Conservation (phyloP, 164 flowering plant genomes). For the Cinnamomum micranthum region DNA sequence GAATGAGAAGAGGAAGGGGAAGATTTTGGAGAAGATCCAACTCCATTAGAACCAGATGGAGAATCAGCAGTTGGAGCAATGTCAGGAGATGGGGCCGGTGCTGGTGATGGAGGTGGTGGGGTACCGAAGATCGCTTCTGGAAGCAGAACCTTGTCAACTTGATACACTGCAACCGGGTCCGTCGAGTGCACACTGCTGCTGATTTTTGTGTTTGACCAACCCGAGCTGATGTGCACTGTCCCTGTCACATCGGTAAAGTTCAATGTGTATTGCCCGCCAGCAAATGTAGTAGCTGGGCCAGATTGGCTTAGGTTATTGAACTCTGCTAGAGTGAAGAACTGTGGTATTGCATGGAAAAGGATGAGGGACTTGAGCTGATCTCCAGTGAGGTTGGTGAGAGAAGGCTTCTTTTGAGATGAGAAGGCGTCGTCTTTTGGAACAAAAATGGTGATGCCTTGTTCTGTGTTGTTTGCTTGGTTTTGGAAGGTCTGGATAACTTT, state of each 20-base stretch:
- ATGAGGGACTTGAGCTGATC: constrained; percentile 64
- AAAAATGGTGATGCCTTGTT: constrained; percentile 78
- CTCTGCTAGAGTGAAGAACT: constrained; percentile 60
- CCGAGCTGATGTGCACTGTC: constrained; percentile 50
- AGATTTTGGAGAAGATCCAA: constrained; percentile 22
- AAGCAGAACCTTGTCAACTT: constrained; percentile 67
- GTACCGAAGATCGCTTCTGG: constrained; percentile 85
- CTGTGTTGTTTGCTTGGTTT: constrained; percentile 79
- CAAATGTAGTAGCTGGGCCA: constrained; percentile 58
- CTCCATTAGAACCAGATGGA: constrained; percentile 16
- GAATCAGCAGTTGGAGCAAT: constrained; percentile 45
- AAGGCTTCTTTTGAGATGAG: constrained; percentile 54
- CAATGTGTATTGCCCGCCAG: constrained; percentile 60
- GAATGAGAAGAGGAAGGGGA: constrained; percentile 30
- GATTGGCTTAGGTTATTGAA: constrained; percentile 67
- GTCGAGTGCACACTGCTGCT: constrained; percentile 73
- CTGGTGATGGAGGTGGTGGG: constrained; percentile 65
- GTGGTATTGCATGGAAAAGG: constrained; percentile 73
- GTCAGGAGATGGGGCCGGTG: constrained; percentile 81
- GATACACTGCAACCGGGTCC: constrained; percentile 68
- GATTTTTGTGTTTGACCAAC: constrained; percentile 63
- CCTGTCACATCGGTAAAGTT: constrained; percentile 67
- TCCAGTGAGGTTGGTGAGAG: constrained; percentile 60
- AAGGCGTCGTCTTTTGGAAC: constrained; percentile 78
- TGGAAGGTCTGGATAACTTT: constrained; percentile 81